Evolutionary conservation across 352 stramenopile species (phyloP), one percentile per base, ranked within the genome.

Genomic region (Phytophthora chlamydospora): DNA sequence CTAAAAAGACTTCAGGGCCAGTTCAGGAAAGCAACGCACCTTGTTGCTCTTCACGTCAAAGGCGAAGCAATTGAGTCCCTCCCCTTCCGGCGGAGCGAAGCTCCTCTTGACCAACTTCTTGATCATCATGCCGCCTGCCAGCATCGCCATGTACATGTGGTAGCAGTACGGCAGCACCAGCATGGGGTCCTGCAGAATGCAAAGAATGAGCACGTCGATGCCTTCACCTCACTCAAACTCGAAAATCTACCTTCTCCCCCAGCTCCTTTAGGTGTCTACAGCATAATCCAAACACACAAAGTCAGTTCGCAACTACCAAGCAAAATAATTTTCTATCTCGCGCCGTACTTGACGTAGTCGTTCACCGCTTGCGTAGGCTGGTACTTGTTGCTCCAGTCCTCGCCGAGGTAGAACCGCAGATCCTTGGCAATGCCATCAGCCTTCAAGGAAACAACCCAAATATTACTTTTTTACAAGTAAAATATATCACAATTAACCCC

Each of bases 81-180:
- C 67, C 8, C 73, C 75, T 32, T 72, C 66, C 1, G 72, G 62
- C 10, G 71, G 64, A 3, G 55, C 54, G 46, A 91, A 89, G 57
- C 74, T 86, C 46, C 64, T 75, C 54, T 82, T 82, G 50, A 90
- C 83, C 54, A 90, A 54, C 54, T 90, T 89, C 35, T 78, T 72
- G 47, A 90, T 87, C 50, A 86, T 81, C 55, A 77, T 71, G 0
- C 83, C 83, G 5, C 80, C 80, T 4, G 80, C 78, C 4, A 91
- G 73, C 55, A 90, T 74, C 42, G 80, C 78, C 61, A 78, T 83
- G 64, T 89, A 91, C 83, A 90, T 85, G 69, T 91, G 83, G 50
- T 89, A 91, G 47, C 68, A 76, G 58, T 91, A 89, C 36, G 80
- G 61, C 31, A 89, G 48, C 24, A 90, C 66, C 44, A 91, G 50